Evolutionary conservation across 2,329 filamentous ascomycete species (phyloP), one percentile per base, ranked within the genome.

Genomic region (Macrophomina pseudophaseolina): DNA sequence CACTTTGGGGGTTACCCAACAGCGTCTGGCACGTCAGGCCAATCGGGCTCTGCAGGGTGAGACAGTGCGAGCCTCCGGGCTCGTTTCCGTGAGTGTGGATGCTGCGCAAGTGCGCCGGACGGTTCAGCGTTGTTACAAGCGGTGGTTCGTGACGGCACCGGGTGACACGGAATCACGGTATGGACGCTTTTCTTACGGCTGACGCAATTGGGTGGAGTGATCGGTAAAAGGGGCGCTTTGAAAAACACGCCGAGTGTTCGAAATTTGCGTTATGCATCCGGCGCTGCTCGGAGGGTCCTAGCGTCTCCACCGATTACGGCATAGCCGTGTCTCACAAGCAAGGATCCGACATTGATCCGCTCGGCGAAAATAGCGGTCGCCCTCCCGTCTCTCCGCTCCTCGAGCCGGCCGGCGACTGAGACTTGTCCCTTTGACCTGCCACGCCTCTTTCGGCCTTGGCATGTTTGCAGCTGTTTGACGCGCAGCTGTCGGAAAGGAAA

Each of bases 381-480:
- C 56, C 16, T 48, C 44, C 32, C 44, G 42, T 38, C 58, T 35
- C 58, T 49, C 58, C 58, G 58, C 58, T 62, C 52, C 18, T 40
- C 38, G 32, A 23, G 14, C 49, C 46, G 8, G 46, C 12, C 42
- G 42, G 42, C 11, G 3, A 44, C 9, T 28, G 40, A 28, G 42
- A 60, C n/a, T 14, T 60, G 28, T 23, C 6, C 11, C 53, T 32
- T 32, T 11, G 14, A 9, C 23, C 32, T 44, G 48, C 30, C n/a
- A 38, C 51, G n/a, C 9, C 18, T n/a, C 16, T 23, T 23, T 23
- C 23, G 23, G 23, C 3, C 64, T 66, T 66, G 64, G 64, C 64
- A 38, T 66, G 64, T 66, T 66, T 66, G 64, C 38, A 16, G n/a
- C 32, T 30, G 52, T 65, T 65, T 65, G 63, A 54, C 63, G 52